Evolutionary conservation across 495 filamentous ascomycete species (phyloP).

Genomic region (Aspergillus sparsus): DNA sequence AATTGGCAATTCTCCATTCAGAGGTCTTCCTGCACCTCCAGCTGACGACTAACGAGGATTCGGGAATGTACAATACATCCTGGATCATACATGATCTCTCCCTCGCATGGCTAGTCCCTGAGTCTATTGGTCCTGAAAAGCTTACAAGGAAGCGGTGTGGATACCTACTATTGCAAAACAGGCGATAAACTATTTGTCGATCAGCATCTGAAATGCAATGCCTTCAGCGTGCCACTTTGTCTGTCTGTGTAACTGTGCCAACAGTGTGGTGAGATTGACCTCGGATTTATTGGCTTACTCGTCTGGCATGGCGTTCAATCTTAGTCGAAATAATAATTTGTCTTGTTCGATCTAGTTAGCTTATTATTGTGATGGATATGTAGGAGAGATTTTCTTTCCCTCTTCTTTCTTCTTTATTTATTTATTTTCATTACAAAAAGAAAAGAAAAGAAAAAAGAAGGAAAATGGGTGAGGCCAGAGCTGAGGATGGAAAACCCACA

Average conservation of each 20-base stretch:
- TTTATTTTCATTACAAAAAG: background rate
- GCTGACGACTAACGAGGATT: background rate
- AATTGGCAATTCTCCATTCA: no score
- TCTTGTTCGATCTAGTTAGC: no score
- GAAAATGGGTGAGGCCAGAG: background rate
- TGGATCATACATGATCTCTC: background rate
- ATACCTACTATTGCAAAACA: background rate
- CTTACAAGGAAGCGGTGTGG: no score
- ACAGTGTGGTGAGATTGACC: background rate
- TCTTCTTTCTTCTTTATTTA: no score
- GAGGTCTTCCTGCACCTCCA: background rate
- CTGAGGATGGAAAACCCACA: background rate
- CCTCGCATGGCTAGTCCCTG: background rate
- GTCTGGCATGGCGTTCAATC: no score
- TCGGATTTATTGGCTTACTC: no score
- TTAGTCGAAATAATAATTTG: no score
- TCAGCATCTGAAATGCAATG: background rate
- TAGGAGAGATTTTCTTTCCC: no score
- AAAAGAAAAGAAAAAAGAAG: background rate
- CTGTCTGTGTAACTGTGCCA: background rate
- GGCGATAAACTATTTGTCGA: background rate
- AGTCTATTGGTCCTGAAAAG: background rate
- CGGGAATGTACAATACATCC: background rate
- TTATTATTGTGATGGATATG: no score
- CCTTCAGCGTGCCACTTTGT: background rate